phyloP scores from a whole-genome alignment of 225 moss, liverwort and hornwort species.

The Polytrichum formosum region DNA sequence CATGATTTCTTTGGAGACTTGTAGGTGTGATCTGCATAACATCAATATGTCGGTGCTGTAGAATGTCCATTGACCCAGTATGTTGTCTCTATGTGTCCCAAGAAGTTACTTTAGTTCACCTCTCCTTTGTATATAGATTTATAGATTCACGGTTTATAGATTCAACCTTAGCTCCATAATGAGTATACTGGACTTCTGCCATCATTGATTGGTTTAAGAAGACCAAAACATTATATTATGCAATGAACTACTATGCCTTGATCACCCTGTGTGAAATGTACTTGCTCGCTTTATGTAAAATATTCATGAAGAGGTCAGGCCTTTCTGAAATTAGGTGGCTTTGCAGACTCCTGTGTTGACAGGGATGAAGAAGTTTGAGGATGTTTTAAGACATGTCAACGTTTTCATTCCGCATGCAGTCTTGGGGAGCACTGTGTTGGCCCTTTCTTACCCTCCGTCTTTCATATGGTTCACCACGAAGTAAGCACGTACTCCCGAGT shows the following conservation, averaged over 20 bases:
- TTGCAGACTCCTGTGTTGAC: slow-evolving; percentile 22
- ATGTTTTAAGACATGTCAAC: slow-evolving; percentile 67
- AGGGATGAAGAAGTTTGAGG: slow-evolving; percentile 38
- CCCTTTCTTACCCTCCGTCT: slow-evolving; percentile 77
- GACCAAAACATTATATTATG: not conserved
- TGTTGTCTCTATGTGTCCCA: too few relatives aligned
- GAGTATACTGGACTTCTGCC: not conserved
- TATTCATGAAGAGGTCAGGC: too few relatives aligned
- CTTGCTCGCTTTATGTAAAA: not conserved
- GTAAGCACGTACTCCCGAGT: slow-evolving; percentile 21
- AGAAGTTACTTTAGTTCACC: too few relatives aligned
- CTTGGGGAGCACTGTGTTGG: slow-evolving; percentile 65
- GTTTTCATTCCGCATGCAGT: slow-evolving; percentile 65
- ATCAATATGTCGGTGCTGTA: too few relatives aligned
- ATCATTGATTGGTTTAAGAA: not conserved
- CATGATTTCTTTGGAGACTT: too few relatives aligned
- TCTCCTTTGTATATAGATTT: too few relatives aligned
- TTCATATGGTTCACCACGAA: slow-evolving; percentile 88
- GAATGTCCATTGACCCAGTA: too few relatives aligned
- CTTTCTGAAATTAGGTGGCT: not conserved
- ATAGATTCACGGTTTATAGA: too few relatives aligned
- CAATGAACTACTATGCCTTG: not conserved
- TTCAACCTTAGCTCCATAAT: not conserved
- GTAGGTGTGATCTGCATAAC: too few relatives aligned
- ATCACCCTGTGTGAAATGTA: not conserved